phyloP scores from a whole-genome alignment of 2,329 filamentous ascomycete species.

The Fusarium temperatum region DNA sequence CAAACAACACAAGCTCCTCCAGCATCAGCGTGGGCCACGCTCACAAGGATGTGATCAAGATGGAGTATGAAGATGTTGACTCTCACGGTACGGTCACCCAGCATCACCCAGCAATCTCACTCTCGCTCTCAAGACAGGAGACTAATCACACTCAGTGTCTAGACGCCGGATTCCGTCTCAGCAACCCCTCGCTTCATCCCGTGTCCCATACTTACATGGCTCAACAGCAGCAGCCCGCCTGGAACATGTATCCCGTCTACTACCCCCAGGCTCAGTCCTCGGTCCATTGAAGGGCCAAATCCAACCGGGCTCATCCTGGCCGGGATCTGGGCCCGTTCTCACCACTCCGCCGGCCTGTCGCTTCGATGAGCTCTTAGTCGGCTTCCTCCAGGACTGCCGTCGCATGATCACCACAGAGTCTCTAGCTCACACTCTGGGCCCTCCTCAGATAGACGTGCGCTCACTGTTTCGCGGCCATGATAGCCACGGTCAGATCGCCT shows the following conservation, averaged over 20 bases:
- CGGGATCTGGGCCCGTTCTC: conserved; percentile 47
- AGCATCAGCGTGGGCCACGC: conserved; percentile 46
- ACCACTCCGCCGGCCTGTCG: conserved; percentile 44
- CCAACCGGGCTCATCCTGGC: conserved; percentile 42
- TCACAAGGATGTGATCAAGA: conserved; percentile 52
- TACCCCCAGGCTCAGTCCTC: conserved; percentile 47
- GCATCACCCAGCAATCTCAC: neutral
- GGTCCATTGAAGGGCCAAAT: conserved; percentile 44
- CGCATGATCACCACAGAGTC: conserved; percentile 43
- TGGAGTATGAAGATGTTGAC: conserved; percentile 52
- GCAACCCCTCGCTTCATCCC: conserved; percentile 38
- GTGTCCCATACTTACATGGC: conserved; percentile 41
- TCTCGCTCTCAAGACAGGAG: conserved; percentile 18
- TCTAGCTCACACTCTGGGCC: conserved; percentile 45
- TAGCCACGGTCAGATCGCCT: conserved; percentile 29
- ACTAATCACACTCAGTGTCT: conserved; percentile 43
- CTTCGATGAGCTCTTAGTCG: conserved; percentile 48
- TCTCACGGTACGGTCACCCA: conserved; percentile 41
- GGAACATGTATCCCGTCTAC: conserved; percentile 49
- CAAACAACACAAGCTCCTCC: conserved; percentile 43
- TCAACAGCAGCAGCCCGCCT: conserved; percentile 43
- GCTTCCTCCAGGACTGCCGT: conserved; percentile 50
- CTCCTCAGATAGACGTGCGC: conserved; percentile 47
- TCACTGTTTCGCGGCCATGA: conserved; percentile 45
- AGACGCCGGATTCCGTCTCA: conserved; percentile 48